Conservation (phyloP, 2,329 filamentous ascomycete genomes). For the Thielaviopsis punctulata region DNA sequence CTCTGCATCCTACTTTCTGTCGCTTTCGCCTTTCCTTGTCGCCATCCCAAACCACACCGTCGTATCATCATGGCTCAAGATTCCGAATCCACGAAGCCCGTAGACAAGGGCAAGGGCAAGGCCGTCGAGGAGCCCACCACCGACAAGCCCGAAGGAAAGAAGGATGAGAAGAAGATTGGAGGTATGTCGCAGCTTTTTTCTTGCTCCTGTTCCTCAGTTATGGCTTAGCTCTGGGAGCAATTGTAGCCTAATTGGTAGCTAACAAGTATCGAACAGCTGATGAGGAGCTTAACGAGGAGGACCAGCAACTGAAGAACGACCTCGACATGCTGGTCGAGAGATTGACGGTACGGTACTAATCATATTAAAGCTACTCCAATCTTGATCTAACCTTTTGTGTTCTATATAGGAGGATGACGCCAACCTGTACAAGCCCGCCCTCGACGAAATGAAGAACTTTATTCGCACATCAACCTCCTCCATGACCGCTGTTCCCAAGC, state of each 20-base stretch:
- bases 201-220: conserved; percentile 1
- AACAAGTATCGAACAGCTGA: conserved; percentile 19
- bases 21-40: neutral
- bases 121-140: conserved; percentile 48
- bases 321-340: conserved; percentile 96
- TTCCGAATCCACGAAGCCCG: conserved; percentile 65
- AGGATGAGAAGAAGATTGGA: conserved; percentile 36
- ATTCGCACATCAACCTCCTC: conserved; percentile 99
- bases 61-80: conserved; percentile 69
- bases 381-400: neutral
- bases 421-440: conserved; percentile 74
- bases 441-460: conserved; percentile 93
- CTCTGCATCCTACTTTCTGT: neutral
- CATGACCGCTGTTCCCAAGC: conserved; percentile 98
- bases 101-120: conserved; percentile 96
- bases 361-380: conserved; percentile 3
- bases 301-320: conserved; percentile 95
- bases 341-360: conserved; percentile 47
- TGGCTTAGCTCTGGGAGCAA: neutral
- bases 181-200: conserved; percentile 30
- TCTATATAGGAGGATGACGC: conserved; percentile 58
- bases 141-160: conserved; percentile 44
- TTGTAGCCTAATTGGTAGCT: neutral
- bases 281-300: conserved; percentile 94
- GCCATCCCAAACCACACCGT: neutral